These are phyloP conservation scores for Fusarium sp. DNA, from an alignment of 2,329 filamentous ascomycete genomes.

Conservation along the genomic window DNA sequence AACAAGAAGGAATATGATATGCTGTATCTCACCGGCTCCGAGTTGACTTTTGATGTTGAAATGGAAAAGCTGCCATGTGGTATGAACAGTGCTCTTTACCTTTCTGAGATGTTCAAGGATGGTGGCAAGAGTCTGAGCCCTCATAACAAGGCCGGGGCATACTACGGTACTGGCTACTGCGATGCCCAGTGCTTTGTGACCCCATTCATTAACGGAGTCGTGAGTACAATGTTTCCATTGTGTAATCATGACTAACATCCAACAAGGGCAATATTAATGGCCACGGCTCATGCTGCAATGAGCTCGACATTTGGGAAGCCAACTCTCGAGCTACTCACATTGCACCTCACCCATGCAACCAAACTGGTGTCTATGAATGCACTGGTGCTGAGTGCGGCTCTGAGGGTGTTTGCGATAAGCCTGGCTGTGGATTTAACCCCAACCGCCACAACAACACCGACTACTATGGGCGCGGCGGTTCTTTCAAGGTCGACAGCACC, in stretches of 20 bases:
- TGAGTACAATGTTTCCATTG: slow-evolving; percentile 35
- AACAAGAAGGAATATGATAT: slow-evolving; percentile 68
- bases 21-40: slow-evolving; percentile 68
- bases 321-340: slow-evolving; percentile 57
- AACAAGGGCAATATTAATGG: slow-evolving; percentile 32
- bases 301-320: slow-evolving; percentile 67
- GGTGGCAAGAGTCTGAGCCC: slow-evolving; percentile 63
- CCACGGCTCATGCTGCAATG: slow-evolving; percentile 60
- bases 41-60: slow-evolving; percentile 75
- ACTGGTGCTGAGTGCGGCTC: slow-evolving; percentile 53
- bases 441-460: slow-evolving; percentile 46
- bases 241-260: not conserved
- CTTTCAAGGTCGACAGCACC: slow-evolving; percentile 49
- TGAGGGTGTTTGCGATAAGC: slow-evolving; percentile 56
- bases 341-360: slow-evolving; percentile 61
- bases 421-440: slow-evolving; percentile 57
- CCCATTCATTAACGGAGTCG: slow-evolving; percentile 61
- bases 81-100: slow-evolving; percentile 74
- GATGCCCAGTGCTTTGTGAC: slow-evolving; percentile 67
- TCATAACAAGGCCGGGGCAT: slow-evolving; percentile 66
- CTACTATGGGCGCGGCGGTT: slow-evolving; percentile 48
- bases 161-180: slow-evolving; percentile 72
- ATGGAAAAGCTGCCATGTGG: slow-evolving; percentile 73
- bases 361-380: slow-evolving; percentile 56
- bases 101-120: slow-evolving; percentile 65